phyloP scores from a whole-genome alignment of 768 basidiomycete species.

The Cantharellus cinnabarinus region DNA sequence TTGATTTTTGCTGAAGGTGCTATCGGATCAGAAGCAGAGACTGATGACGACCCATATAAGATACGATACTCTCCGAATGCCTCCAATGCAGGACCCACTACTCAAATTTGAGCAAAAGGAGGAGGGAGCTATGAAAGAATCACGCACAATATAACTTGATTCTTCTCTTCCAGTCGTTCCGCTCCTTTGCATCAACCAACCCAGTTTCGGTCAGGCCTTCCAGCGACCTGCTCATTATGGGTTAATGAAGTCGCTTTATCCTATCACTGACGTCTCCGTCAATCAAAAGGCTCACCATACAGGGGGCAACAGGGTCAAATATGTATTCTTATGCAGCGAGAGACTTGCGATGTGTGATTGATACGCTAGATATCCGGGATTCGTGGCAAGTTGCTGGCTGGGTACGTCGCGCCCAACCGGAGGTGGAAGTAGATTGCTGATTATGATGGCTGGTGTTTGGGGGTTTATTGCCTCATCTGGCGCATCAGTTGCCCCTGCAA shows the following conservation, averaged over 20 bases:
- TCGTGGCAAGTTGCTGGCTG: constrained; percentile 61
- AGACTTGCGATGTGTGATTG: constrained; percentile 51
- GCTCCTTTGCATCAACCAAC: constrained; percentile 21
- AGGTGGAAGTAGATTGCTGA: constrained; percentile 61
- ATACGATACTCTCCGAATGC: constrained; percentile 73
- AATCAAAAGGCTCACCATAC: constrained; percentile 38
- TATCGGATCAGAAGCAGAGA: constrained; percentile 20
- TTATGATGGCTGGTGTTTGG: constrained; percentile 11
- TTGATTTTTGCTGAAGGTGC: constrained; percentile 25
- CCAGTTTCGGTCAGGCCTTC: constrained; percentile 10
- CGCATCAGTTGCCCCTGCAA: constrained; percentile 15
- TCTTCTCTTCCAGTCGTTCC: constrained; percentile 40
- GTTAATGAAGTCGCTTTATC: too few relatives aligned
- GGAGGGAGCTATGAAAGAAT: neutral
- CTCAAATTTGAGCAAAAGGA: neutral
- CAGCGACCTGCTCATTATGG: neutral
- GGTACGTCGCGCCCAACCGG: constrained; percentile 50
- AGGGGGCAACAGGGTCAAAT: constrained; percentile 60
- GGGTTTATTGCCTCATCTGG: constrained; percentile 46
- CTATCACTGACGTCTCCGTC: too few relatives aligned
- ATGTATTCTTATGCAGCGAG: constrained; percentile 51
- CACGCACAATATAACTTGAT: constrained; percentile 74
- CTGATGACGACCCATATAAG: constrained; percentile 49
- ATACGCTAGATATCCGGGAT: constrained; percentile 51
- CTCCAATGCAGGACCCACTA: constrained; percentile 66